A percentile compares a stretch with the other conserved stretches of the same genome.
Evolutionary conservation across 1,284 basidiomycete genomes (phyloP).

Genomic region (Ceratobasidium theobromae): DNA sequence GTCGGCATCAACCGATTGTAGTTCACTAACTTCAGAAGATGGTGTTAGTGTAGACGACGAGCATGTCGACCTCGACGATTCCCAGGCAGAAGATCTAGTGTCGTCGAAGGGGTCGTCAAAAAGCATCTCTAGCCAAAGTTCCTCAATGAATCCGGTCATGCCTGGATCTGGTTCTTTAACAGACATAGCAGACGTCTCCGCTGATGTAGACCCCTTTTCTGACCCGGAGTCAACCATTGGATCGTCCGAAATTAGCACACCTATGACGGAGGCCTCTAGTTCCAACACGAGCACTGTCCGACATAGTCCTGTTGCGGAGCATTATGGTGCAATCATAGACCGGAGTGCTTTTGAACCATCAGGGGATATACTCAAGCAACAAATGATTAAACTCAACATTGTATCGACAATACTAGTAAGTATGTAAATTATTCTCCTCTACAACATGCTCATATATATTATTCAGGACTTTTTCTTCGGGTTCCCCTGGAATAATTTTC

Average conservation of each 20-base stretch:
- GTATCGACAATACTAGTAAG: slow-evolving; percentile 73
- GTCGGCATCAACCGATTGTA: slow-evolving; percentile 55
- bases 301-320: slow-evolving; percentile 15
- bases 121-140: slow-evolving; percentile 3
- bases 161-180: slow-evolving; percentile 12
- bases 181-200: not conserved
- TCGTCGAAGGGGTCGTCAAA: slow-evolving; percentile 7
- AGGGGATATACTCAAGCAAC: slow-evolving; percentile 77
- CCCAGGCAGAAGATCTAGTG: slow-evolving; percentile 32
- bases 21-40: slow-evolving; percentile 60
- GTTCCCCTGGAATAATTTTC: slow-evolving; percentile 97
- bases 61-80: slow-evolving; percentile 59
- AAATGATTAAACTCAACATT: slow-evolving; percentile 71
- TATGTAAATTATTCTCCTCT: slow-evolving; percentile 31
- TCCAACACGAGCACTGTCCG: slow-evolving; percentile 24
- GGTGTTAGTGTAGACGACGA: slow-evolving; percentile 68
- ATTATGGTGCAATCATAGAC: slow-evolving; percentile 2
- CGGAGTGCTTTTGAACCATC: slow-evolving; percentile 37
- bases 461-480: slow-evolving; percentile 90
- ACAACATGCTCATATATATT: slow-evolving; percentile 8
- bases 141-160: not conserved
- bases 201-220: slow-evolving; percentile 22
- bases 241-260: slow-evolving; percentile 7
- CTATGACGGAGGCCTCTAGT: slow-evolving; percentile 9
- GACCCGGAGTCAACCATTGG: slow-evolving; percentile 27